Evolutionary conservation across 805 yeast species (phyloP).

Genomic region (Wickerhamiella spandovensis): DNA sequence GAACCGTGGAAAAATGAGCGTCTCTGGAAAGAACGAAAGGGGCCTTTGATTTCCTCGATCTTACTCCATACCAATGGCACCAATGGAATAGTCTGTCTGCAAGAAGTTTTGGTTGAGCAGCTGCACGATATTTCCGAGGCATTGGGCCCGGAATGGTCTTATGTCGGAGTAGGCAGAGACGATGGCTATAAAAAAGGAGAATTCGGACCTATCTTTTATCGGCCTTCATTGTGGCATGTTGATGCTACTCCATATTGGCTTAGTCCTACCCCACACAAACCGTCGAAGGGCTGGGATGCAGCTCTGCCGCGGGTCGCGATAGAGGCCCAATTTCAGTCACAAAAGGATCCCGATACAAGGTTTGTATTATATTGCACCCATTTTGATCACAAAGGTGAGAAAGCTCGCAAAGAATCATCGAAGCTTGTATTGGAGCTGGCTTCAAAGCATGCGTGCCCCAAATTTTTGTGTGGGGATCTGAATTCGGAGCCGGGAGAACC

Average conservation of each 20-base stretch:
- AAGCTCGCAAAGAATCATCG: slow-evolving; percentile 34
- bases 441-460: slow-evolving; percentile 25
- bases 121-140: slow-evolving; percentile 30
- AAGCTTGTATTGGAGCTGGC: slow-evolving; percentile 26
- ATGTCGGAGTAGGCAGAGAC: slow-evolving; percentile 38
- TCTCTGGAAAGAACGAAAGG: slow-evolving; percentile 33
- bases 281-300: slow-evolving; percentile 41
- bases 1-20: slow-evolving; percentile 24
- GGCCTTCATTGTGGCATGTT: slow-evolving; percentile 27
- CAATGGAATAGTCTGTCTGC: slow-evolving; percentile 30
- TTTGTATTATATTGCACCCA: slow-evolving; percentile 35
- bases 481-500: slow-evolving; percentile 36
- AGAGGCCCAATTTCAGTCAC: slow-evolving; percentile 16
- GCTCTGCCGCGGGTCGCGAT: slow-evolving; percentile 27
- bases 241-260: slow-evolving; percentile 39
- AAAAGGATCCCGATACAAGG: slow-evolving; percentile 1
- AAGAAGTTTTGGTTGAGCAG: slow-evolving; percentile 37
- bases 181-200: slow-evolving; percentile 41
- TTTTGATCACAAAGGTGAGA: slow-evolving; percentile 35
- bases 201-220: slow-evolving; percentile 36
- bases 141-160: slow-evolving; percentile 30
- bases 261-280: slow-evolving; percentile 40
- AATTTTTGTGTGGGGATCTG: slow-evolving; percentile 43
- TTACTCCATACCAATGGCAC: slow-evolving; percentile 25
- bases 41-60: slow-evolving; percentile 30